phyloP scores from a whole-genome alignment of 1,284 basidiomycete genomes.

The Kwoniella shivajii region DNA sequence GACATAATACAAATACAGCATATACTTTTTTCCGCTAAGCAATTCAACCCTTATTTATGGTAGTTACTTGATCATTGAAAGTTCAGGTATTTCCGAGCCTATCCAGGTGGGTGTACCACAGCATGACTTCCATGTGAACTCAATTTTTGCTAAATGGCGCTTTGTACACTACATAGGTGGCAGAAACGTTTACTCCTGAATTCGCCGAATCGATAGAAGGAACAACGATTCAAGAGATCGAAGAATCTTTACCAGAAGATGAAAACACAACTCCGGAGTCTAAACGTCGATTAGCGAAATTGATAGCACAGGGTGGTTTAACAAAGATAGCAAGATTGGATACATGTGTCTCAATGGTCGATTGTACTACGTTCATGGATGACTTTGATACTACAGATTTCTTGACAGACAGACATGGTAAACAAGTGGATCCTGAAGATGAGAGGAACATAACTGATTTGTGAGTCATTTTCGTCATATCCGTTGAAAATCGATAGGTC shows the following conservation, averaged over 20 bases:
- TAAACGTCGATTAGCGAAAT: constrained; percentile 47
- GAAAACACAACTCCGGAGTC: constrained; percentile 13
- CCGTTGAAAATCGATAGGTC: neutral
- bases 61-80: constrained; percentile 56
- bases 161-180: constrained; percentile 25
- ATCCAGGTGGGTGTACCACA: constrained; percentile 47
- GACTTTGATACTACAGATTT: constrained; percentile 58
- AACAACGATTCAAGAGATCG: constrained; percentile 44
- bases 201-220: constrained; percentile 51
- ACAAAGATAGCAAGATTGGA: constrained; percentile 47
- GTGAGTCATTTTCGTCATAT: too few species aligned
- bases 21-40: neutral
- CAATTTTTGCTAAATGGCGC: neutral
- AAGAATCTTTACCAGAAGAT: constrained; percentile 29
- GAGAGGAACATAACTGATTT: constrained; percentile 58
- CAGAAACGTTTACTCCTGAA: constrained; percentile 54
- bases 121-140: constrained; percentile 3
- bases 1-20: neutral
- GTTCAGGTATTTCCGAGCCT: constrained; percentile 56
- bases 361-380: constrained; percentile 50
- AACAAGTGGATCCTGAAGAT: constrained; percentile 54
- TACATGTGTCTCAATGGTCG: constrained; percentile 51
- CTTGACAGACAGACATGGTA: constrained; percentile 52
- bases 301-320: constrained; percentile 55
- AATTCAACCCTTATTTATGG: neutral